These are phyloP conservation scores for Penicillium chermesinum DNA, from an alignment of 495 filamentous ascomycete species.

Conservation along the genomic window DNA sequence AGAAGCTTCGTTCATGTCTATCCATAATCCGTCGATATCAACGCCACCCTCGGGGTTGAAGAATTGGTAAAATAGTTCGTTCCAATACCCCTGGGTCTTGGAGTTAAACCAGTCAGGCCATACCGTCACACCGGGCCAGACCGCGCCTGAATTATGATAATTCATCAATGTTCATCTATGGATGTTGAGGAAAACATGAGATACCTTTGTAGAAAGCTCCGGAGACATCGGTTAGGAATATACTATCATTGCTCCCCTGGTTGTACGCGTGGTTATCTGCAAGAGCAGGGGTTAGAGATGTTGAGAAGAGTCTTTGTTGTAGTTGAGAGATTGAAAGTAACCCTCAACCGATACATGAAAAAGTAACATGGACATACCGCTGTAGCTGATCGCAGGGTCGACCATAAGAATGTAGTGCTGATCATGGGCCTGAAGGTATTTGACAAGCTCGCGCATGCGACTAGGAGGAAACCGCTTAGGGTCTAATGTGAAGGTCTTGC, in stretches of 20 bases:
- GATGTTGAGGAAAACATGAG: not conserved
- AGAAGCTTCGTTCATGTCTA: slow-evolving; percentile 77
- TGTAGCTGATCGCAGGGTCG: slow-evolving; percentile 64
- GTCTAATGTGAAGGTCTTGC: slow-evolving; percentile 71
- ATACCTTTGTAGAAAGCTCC: slow-evolving; percentile 63
- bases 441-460: slow-evolving; percentile 63
- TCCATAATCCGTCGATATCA: slow-evolving; percentile 84
- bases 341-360: too few relatives aligned
- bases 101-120: slow-evolving; percentile 84
- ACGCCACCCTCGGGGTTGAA: slow-evolving; percentile 62
- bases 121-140: slow-evolving; percentile 78
- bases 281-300: not conserved
- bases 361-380: slow-evolving; percentile 28
- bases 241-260: slow-evolving; percentile 52
- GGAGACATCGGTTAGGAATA: slow-evolving; percentile 62
- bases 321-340: too few relatives aligned
- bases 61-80: slow-evolving; percentile 63
- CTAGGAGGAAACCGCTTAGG: slow-evolving; percentile 64
- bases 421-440: slow-evolving; percentile 64
- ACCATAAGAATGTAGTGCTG: slow-evolving; percentile 88
- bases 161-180: not conserved
- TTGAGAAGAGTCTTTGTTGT: too few relatives aligned
- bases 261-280: slow-evolving; percentile 61
- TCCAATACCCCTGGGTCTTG: slow-evolving; percentile 66
- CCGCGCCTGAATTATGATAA: slow-evolving; percentile 45